Evolutionary conservation across 306 rosid species (phyloP).

Genomic region (Dryas drummondii): DNA sequence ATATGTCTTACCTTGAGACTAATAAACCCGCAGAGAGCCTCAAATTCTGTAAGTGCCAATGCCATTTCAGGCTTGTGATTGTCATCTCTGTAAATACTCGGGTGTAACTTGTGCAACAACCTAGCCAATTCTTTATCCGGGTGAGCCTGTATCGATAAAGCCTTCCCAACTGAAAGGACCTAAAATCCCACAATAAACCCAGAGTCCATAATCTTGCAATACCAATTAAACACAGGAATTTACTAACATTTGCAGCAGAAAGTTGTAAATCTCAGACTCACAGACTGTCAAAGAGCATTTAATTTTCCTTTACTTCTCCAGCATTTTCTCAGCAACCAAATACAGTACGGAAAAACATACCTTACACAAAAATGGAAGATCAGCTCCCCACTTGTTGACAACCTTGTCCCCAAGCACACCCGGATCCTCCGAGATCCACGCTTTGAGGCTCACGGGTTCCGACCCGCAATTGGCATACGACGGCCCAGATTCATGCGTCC

Average conservation of each 20-base stretch:
- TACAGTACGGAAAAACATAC: conserved; percentile 9
- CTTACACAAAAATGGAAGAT: conserved; percentile 44
- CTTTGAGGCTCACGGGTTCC: conserved; percentile 31
- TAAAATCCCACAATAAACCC: conserved; percentile 14
- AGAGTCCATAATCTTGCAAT: conserved; percentile 3
- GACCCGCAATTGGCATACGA: conserved; percentile 22
- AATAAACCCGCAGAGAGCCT: conserved; percentile 44
- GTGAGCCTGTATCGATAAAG: conserved; percentile 44
- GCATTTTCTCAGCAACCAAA: conserved; percentile 14
- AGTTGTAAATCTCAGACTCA: neutral
- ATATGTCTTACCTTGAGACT: conserved; percentile 30
- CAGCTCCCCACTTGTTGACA: conserved; percentile 37
- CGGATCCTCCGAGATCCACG: conserved; percentile 36
- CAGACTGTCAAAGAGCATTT: neutral
- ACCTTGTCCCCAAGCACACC: conserved; percentile 35
- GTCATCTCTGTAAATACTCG: conserved; percentile 34
- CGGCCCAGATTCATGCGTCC: conserved; percentile 42
- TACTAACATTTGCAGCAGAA: neutral
- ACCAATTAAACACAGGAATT: neutral
- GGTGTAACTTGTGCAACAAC: conserved; percentile 34
- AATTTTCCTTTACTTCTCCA: neutral
- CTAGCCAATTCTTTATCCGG: conserved; percentile 43
- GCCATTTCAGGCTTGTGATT: conserved; percentile 53
- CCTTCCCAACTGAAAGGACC: conserved; percentile 41
- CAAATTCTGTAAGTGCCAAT: conserved; percentile 40